A percentile compares a stretch with the other conserved stretches of the same genome.
Conservation (phyloP, 345 rosid species). For the Euphorbia peplus region DNA sequence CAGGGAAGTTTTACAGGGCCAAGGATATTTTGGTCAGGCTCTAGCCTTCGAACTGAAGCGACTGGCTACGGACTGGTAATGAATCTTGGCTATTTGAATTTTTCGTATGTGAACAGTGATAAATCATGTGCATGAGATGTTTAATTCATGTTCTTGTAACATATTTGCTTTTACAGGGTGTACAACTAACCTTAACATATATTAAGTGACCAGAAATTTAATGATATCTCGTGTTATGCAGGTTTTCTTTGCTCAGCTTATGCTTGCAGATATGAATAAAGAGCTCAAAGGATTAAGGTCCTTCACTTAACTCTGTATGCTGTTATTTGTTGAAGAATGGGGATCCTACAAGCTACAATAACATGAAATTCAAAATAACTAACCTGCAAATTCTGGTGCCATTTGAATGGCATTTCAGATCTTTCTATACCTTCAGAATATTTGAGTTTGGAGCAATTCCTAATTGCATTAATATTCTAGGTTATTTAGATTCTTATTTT, state of each 20-base stretch:
- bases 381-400: not conserved
- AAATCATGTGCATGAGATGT: conserved; percentile 3
- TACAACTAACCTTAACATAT: conserved; percentile 3
- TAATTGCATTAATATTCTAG: conserved; percentile 9
- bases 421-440: not conserved
- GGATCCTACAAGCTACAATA: not conserved
- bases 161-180: not conserved
- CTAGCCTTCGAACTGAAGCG: conserved; percentile 99
- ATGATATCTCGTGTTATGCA: conserved; percentile 40
- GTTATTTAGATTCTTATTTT: conserved; percentile 18
- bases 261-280: conserved; percentile 91
- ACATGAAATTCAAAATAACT: not conserved
- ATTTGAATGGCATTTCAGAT: conserved; percentile 9
- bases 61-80: conserved; percentile 99
- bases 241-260: conserved; percentile 96
- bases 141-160: not conserved
- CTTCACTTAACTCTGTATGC: conserved; percentile 12
- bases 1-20: conserved; percentile 99
- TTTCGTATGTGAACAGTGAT: not conserved
- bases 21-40: conserved; percentile 92
- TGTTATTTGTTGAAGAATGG: not conserved
- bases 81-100: conserved; percentile 10
- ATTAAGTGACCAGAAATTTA: conserved; percentile 16
- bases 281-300: conserved; percentile 96
- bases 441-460: not conserved